A percentile compares a stretch with the other conserved stretches of the same genome.
These are phyloP conservation scores for Aurantiochytrium sp. DNA, from an alignment of 108 stramenopile species.

Conservation along the genomic window DNA sequence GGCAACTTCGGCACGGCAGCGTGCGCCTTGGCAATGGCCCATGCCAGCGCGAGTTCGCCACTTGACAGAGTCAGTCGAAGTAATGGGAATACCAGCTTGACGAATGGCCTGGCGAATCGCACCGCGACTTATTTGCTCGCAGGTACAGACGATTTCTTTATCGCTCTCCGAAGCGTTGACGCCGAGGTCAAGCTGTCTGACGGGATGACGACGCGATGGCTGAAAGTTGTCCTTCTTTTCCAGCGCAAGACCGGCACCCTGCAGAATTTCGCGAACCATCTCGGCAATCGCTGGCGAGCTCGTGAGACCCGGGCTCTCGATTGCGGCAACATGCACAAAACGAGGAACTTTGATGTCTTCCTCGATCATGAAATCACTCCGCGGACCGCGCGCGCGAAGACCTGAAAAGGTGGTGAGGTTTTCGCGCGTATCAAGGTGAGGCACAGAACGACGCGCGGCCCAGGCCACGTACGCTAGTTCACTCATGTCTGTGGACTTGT, in stretches of 20 bases:
- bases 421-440: background rate
- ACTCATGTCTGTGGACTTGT: background rate
- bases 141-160: background rate
- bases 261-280: background rate
- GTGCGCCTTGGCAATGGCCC: constrained; percentile 6
- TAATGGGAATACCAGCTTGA: background rate
- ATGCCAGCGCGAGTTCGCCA: constrained; percentile 10
- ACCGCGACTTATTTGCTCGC: background rate
- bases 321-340: background rate
- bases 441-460: background rate
- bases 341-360: background rate
- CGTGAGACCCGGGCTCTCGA: constrained; percentile 8
- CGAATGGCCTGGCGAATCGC: background rate
- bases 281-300: constrained; percentile 1
- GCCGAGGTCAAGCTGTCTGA: background rate
- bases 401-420: background rate
- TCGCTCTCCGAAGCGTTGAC: background rate
- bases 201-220: background rate
- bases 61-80: background rate
- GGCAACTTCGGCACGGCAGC: background rate
- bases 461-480: constrained; percentile 1
- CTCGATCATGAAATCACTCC: background rate
- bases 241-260: background rate
- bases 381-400: background rate
- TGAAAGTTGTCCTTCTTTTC: background rate